Evolutionary conservation across 768 basidiomycete genomes (phyloP).

Genomic region (Trametes gibbosa): DNA sequence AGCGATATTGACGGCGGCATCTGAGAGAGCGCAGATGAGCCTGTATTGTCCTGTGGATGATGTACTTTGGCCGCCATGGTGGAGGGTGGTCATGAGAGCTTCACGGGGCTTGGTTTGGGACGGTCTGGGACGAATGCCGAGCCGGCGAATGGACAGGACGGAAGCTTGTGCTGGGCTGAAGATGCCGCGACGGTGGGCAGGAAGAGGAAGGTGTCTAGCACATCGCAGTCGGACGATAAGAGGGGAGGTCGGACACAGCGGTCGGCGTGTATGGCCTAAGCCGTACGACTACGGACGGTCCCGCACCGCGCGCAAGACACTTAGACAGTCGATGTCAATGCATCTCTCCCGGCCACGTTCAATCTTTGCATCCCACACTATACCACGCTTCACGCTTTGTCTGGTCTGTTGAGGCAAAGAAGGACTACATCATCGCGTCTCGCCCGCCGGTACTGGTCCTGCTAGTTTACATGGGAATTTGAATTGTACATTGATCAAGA

Average conservation of each 20-base stretch:
- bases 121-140: neutral
- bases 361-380: too few relatives aligned
- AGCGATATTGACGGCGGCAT: conserved; percentile 33
- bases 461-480: too few relatives aligned
- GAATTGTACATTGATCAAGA: too few relatives aligned
- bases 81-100: conserved; percentile 4
- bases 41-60: conserved; percentile 31
- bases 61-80: conserved; percentile 28
- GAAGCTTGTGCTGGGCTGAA: neutral
- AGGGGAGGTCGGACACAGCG: neutral
- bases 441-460: too few relatives aligned
- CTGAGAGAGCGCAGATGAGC: conserved; percentile 29
- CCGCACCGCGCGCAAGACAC: too few relatives aligned
- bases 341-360: too few relatives aligned
- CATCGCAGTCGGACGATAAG: conserved; percentile 15
- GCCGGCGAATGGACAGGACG: neutral
- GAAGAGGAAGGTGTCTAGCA: conserved; percentile 1
- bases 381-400: too few relatives aligned
- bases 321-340: too few relatives aligned
- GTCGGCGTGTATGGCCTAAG: too few relatives aligned
- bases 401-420: too few relatives aligned
- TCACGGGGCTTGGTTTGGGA: neutral
- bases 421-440: too few relatives aligned
- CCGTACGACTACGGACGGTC: neutral
- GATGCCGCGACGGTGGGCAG: neutral